Evolutionary conservation across 441 rosid genomes (phyloP), one percentile per base, ranked within the genome.

Genomic region (Corymbia calophylla): DNA sequence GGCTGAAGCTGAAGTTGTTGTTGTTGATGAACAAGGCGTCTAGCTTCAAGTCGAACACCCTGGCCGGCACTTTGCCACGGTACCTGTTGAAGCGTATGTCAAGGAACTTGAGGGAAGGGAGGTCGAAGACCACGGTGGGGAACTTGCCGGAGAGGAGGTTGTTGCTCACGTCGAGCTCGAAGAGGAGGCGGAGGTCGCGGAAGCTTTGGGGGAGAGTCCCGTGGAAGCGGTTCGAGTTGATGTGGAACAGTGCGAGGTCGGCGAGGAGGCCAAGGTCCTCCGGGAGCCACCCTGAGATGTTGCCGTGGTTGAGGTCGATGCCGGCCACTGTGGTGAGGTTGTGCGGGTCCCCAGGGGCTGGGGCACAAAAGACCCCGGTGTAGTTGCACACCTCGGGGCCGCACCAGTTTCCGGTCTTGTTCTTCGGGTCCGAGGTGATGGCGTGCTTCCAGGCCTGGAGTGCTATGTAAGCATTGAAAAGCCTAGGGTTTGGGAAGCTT

Each of bases 321-420:
- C 98, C 99, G 44, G 97, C 98, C n/a, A 97, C 98, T 10, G 98
- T 95, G 53, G 80, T 88, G 56, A 66, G 77, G 89, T 87, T 81
- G 88, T 90, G 35, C 53, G 95, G 93, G 90, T 95, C 94, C 84
- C 94, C 95, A 1, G 92, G 93, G 47, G 97, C 95, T 6, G 96
- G 93, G 23, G 99, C 95, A 87, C 99, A 97, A 87, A 86, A 96
- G 15, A 97, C 95, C 32, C 99, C 96, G 7, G 93, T 93, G 94
- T 97, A 97, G 96, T 93, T 95, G 92, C 99, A 96, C 5, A 97
- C 99, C 53, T 95, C 55, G 5, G 96, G 96, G 62, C 99, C 99
- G 54, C 88, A 91, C 99, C 99, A 97, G 64, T 95, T 94, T 2
- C 94, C 82, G 53, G 98, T 95, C 89, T 95, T 93, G 81, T 92